phyloP scores from a whole-genome alignment of 495 filamentous ascomycete genomes.

The Penicillium riverlandense region DNA sequence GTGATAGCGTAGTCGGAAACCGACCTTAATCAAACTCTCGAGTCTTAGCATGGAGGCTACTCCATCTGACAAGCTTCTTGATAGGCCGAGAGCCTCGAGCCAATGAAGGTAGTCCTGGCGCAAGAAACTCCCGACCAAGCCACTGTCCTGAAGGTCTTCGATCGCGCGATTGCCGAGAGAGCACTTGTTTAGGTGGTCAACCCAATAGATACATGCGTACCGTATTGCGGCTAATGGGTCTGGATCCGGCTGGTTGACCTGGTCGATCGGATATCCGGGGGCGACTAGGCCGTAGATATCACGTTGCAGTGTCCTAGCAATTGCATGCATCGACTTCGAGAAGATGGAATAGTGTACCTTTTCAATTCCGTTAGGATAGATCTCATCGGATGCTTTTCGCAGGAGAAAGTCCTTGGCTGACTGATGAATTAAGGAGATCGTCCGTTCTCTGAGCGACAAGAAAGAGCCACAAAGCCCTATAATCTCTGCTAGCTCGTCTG shows the following conservation, averaged over 20 bases:
- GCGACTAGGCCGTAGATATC: conserved; percentile 12
- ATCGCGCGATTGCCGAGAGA: not conserved
- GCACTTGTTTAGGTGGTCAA: conserved; percentile 23
- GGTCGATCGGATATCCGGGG: conserved; percentile 4
- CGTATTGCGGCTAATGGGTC: conserved; percentile 10
- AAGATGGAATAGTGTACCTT: conserved; percentile 19
- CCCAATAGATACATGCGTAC: conserved; percentile 33
- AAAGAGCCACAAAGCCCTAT: conserved; percentile 12
- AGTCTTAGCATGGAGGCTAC: not conserved
- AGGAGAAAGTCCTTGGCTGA: conserved; percentile 33
- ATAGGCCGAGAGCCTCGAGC: conserved; percentile 25
- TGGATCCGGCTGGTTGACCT: conserved; percentile 1
- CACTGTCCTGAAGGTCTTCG: not conserved
- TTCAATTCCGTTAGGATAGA: conserved; percentile 10
- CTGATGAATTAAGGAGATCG: conserved; percentile 32
- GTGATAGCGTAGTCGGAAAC: not conserved
- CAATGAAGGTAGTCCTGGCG: conserved; percentile 25
- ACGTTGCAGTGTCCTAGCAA: conserved; percentile 7
- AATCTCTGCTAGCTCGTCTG: conserved; percentile 2
- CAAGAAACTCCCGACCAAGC: conserved; percentile 10
- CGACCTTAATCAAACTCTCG: not conserved
- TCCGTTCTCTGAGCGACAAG: conserved; percentile 13
- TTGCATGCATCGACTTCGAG: conserved; percentile 14
- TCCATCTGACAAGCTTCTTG: conserved; percentile 3
- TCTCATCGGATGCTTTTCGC: conserved; percentile 2